These are phyloP conservation scores for Psilocybe mexicana DNA, from an alignment of 1,284 basidiomycete genomes.

Conservation along the genomic window DNA sequence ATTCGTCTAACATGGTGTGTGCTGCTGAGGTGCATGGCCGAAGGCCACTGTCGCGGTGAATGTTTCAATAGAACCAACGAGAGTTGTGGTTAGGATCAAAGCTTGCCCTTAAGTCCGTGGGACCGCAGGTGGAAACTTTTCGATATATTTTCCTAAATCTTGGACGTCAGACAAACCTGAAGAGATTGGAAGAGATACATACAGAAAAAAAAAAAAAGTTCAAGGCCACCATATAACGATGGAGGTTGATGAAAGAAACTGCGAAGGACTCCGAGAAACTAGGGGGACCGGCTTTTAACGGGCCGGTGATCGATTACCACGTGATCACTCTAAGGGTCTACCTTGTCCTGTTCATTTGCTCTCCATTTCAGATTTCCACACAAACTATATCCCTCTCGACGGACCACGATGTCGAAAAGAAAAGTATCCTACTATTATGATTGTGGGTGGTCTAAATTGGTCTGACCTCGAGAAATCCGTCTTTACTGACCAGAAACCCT, in stretches of 20 bases:
- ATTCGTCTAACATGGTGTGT: constrained; percentile 27
- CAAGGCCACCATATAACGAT: no score
- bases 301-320: background rate
- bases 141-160: no score
- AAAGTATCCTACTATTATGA: constrained; percentile 33
- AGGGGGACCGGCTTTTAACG: no score
- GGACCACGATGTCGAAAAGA: constrained; percentile 20
- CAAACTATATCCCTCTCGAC: no score
- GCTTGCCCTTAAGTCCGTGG: constrained; percentile 1
- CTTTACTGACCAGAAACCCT: background rate
- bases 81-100: background rate
- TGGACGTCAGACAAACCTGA: background rate
- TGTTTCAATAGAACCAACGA: background rate
- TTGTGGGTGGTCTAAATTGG: constrained; percentile 16
- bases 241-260: no score
- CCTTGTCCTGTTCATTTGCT: no score
- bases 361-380: no score
- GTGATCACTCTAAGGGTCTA: background rate
- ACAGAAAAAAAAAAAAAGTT: no score
- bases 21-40: background rate
- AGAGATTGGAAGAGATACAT: no score
- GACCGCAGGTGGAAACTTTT: no score
- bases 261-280: no score
- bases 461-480: no score
- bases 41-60: background rate